phyloP scores from a whole-genome alignment of 2,329 filamentous ascomycete genomes.

The Lachnellula subtilissima region DNA sequence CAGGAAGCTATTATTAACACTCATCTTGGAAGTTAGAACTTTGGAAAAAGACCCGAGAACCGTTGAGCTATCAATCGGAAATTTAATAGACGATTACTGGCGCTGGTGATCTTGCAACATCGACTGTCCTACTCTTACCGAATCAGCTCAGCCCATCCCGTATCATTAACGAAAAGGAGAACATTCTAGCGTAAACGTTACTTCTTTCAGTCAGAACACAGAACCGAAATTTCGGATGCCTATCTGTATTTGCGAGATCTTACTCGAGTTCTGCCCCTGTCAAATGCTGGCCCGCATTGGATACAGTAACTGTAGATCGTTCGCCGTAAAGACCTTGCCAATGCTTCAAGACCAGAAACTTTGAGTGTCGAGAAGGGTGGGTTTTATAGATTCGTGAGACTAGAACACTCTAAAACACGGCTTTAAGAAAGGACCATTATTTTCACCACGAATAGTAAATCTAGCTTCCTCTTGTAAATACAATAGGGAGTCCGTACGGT shows the following conservation, averaged over 20 bases:
- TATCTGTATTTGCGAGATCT: too few species aligned
- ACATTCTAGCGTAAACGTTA: neutral
- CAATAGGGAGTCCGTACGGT: too few species aligned
- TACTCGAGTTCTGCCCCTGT: too few species aligned
- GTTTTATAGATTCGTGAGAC: neutral
- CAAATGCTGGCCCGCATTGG: too few species aligned
- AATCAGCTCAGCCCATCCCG: neutral
- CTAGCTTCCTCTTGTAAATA: too few species aligned
- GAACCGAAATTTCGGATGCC: too few species aligned
- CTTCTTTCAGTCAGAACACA: neutral
- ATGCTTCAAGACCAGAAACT: too few species aligned
- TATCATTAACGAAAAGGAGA: too few species aligned
- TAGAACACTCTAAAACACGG: neutral
- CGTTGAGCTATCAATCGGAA: neutral
- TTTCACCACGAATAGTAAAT: neutral
- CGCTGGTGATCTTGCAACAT: neutral
- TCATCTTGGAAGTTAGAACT: neutral
- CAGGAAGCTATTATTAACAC: too few species aligned
- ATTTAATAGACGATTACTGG: neutral
- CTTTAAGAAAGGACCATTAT: neutral
- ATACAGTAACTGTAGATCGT: too few species aligned
- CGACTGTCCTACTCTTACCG: neutral
- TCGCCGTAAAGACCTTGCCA: too few species aligned
- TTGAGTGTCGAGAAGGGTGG: too few species aligned
- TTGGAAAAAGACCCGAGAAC: neutral